A percentile compares a stretch with the other conserved stretches of the same genome.
Conservation (phyloP, 1,139 yeast species). For the Sugiyamaella grinbergsii region DNA sequence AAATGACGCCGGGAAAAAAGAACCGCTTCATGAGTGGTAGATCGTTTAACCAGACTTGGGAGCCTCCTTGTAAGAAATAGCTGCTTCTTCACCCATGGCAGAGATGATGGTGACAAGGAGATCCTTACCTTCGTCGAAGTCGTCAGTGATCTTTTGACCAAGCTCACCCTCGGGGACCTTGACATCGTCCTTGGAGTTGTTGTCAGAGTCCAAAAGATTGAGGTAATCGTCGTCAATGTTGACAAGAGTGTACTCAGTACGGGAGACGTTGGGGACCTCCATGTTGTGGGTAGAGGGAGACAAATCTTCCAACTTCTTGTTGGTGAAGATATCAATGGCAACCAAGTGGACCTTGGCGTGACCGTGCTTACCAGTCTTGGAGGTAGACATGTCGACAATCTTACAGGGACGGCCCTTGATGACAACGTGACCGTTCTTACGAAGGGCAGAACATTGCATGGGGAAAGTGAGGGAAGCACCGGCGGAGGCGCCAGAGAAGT, state of each 20-base stretch:
- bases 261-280: conserved; percentile 98
- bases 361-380: conserved; percentile 99
- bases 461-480: conserved; percentile 99
- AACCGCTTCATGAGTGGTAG: background rate
- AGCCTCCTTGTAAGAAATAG: conserved; percentile 96
- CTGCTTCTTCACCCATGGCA: conserved; percentile 99
- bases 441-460: conserved; percentile 99
- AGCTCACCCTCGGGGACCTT: conserved; percentile 97
- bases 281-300: conserved; percentile 99
- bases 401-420: conserved; percentile 99
- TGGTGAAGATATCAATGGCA: conserved; percentile 98
- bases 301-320: conserved; percentile 98
- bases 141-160: conserved; percentile 88
- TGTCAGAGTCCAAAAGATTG: conserved; percentile 93
- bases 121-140: conserved; percentile 98
- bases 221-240: conserved; percentile 98
- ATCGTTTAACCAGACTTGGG: conserved; percentile 47
- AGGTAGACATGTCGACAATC: conserved; percentile 99
- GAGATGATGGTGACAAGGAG: conserved; percentile 91
- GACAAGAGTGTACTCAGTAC: conserved; percentile 95
- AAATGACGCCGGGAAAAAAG: no score
- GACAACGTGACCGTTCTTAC: conserved; percentile 99
- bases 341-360: conserved; percentile 99
- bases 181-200: conserved; percentile 99
- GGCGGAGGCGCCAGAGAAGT: conserved; percentile 97